Evolutionary conservation across 805 yeast species (phyloP).

Genomic region (Ogataea haglerorum): DNA sequence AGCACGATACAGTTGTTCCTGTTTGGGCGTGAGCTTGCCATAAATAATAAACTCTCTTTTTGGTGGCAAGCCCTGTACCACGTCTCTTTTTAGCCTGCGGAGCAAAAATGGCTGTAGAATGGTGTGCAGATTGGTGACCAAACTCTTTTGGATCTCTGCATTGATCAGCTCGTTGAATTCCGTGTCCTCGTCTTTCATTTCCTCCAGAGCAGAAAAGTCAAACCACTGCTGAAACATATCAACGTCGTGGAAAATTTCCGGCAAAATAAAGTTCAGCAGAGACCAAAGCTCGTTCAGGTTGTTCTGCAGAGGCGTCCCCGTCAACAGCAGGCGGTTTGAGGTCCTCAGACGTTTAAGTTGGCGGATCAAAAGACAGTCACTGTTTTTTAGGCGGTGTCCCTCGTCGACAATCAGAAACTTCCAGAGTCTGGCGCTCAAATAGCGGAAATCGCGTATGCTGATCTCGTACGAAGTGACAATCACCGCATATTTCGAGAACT

Average conservation of each 20-base stretch:
- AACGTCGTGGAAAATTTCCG: slow-evolving; percentile 88
- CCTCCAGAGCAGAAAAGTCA: slow-evolving; percentile 64
- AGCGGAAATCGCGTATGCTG: slow-evolving; percentile 62
- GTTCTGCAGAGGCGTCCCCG: slow-evolving; percentile 97
- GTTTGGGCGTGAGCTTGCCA: slow-evolving; percentile 61
- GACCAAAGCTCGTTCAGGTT: slow-evolving; percentile 92
- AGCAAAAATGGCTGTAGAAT: slow-evolving; percentile 85
- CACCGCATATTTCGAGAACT: slow-evolving; percentile 40
- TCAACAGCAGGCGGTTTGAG: slow-evolving; percentile 70
- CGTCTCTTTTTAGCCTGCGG: slow-evolving; percentile 76
- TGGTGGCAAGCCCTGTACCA: slow-evolving; percentile 69
- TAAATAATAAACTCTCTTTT: slow-evolving; percentile 86
- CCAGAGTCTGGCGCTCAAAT: slow-evolving; percentile 59
- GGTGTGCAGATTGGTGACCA: slow-evolving; percentile 77
- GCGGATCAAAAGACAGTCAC: slow-evolving; percentile 69
- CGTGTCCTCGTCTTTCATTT: slow-evolving; percentile 29
- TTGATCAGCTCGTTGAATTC: slow-evolving; percentile 53
- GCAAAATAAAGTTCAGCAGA: slow-evolving; percentile 81
- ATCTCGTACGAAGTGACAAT: slow-evolving; percentile 82
- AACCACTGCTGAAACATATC: slow-evolving; percentile 93
- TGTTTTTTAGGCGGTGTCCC: slow-evolving; percentile 89
- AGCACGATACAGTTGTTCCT: slow-evolving; percentile 46
- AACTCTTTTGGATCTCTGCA: slow-evolving; percentile 51
- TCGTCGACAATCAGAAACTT: slow-evolving; percentile 88
- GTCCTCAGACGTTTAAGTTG: slow-evolving; percentile 66